A percentile compares a stretch with the other conserved stretches of the same genome.
phyloP scores from a whole-genome alignment of 805 yeast species.

The Kluyveromyces dobzhanskii region DNA sequence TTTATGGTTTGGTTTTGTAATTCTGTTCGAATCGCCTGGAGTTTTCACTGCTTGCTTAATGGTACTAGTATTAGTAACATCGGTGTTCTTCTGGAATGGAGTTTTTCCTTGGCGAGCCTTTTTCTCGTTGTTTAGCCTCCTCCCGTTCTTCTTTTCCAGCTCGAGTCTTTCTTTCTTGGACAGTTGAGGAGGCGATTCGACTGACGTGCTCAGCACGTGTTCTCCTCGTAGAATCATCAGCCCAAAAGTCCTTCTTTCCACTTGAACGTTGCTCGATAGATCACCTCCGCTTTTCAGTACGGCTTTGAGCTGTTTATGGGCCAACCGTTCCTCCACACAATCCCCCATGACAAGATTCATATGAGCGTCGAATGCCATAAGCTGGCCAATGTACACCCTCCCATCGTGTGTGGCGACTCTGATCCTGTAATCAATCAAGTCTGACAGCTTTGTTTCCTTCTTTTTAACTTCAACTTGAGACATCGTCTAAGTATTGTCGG shows the following conservation, averaged over 20 bases:
- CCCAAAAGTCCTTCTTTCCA: constrained; percentile 73
- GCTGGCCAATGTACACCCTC: constrained; percentile 66
- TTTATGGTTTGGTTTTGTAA: constrained; percentile 1
- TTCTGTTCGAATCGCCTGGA: background rate
- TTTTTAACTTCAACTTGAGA: constrained; percentile 2
- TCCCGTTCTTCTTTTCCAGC: constrained; percentile 28
- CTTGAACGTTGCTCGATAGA: constrained; percentile 35
- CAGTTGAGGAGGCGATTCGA: constrained; percentile 45
- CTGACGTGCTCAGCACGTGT: constrained; percentile 63
- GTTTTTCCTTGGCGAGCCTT: constrained; percentile 17
- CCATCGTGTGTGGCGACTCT: constrained; percentile 71
- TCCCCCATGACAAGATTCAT: constrained; percentile 82
- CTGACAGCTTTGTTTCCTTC: constrained; percentile 33
- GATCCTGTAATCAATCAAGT: constrained; percentile 64
- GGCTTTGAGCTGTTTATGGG: constrained; percentile 43
- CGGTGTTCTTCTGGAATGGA: constrained; percentile 3
- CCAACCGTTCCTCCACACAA: constrained; percentile 72
- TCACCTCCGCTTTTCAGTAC: constrained; percentile 27
- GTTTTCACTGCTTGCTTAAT: background rate
- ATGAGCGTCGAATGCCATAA: constrained; percentile 82
- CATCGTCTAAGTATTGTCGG: background rate
- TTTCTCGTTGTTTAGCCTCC: constrained; percentile 27
- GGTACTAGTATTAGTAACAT: constrained; percentile 2
- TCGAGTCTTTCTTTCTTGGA: constrained; percentile 32
- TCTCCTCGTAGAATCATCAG: constrained; percentile 83